These are phyloP conservation scores for Cryptosporidium sp. DNA, from an alignment of 169 alveolate genomes.

Conservation along the genomic window DNA sequence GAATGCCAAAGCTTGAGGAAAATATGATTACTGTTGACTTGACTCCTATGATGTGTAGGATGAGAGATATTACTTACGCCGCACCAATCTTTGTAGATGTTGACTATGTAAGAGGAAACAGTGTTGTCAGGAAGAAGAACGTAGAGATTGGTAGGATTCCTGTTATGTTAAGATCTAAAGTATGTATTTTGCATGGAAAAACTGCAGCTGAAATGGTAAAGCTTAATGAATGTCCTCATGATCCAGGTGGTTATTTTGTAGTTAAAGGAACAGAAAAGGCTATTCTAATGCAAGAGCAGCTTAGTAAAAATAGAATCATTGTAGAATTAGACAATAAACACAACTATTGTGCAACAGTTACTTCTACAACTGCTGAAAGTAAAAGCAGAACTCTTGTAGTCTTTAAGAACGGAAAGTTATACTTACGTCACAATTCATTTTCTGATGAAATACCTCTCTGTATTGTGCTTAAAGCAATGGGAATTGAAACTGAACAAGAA, in stretches of 20 bases:
- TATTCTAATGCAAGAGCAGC: slow-evolving; percentile 98
- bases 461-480: slow-evolving; percentile 98
- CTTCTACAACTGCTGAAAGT: slow-evolving; percentile 97
- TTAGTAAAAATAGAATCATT: slow-evolving; percentile 96
- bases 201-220: slow-evolving; percentile 82
- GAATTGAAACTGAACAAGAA: slow-evolving; percentile 98
- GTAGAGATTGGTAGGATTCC: slow-evolving; percentile 96
- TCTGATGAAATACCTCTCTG: slow-evolving; percentile 96
- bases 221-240: slow-evolving; percentile 91
- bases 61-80: slow-evolving; percentile 96
- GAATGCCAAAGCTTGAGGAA: slow-evolving; percentile 90
- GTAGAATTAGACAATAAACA: slow-evolving; percentile 96
- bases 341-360: slow-evolving; percentile 94
- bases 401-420: slow-evolving; percentile 92
- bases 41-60: slow-evolving; percentile 97
- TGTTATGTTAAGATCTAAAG: slow-evolving; percentile 95
- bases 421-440: slow-evolving; percentile 94
- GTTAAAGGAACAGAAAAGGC: slow-evolving; percentile 99
- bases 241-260: slow-evolving; percentile 99
- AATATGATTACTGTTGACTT: slow-evolving; percentile 84
- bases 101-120: slow-evolving; percentile 93
- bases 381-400: slow-evolving; percentile 96
- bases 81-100: slow-evolving; percentile 97
- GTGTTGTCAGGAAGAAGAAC: slow-evolving; percentile 86
- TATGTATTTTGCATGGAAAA: slow-evolving; percentile 87